phyloP scores from a whole-genome alignment of 2,329 filamentous ascomycete genomes.

The Apiospora phragmitis region DNA sequence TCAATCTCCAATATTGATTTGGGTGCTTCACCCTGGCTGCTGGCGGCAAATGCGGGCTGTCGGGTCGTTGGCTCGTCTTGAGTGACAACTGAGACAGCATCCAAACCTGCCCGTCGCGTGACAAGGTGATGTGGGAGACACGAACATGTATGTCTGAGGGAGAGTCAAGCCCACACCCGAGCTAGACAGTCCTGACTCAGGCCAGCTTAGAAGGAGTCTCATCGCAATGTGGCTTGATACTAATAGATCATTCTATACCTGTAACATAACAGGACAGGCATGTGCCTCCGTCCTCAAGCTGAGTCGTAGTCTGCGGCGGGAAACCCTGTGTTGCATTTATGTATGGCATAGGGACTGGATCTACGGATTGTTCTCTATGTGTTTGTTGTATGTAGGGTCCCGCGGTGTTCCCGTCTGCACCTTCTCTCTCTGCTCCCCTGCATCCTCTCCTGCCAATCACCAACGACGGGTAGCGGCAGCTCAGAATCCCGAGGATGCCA shows the following conservation, averaged over 20 bases:
- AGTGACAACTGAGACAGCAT: not conserved
- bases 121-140: not conserved
- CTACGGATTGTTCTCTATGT: not conserved
- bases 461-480: not conserved
- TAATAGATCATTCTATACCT: not conserved
- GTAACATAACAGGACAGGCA: no score
- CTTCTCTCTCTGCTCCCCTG: not conserved
- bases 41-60: not conserved
- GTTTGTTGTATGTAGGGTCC: conserved; percentile 3
- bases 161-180: conserved; percentile 1
- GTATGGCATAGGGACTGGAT: not conserved
- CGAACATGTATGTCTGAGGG: not conserved
- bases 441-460: not conserved
- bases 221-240: conserved; percentile 2
- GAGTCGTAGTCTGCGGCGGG: not conserved
- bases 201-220: not conserved
- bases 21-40: not conserved
- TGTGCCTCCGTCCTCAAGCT: not conserved
- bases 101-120: not conserved
- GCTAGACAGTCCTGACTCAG: not conserved
- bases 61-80: not conserved
- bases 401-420: not conserved
- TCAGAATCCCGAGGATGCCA: not conserved
- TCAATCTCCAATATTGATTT: not conserved
- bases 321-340: not conserved